Conservation (phyloP, 2,329 filamentous ascomycete species). For the Talaromyces amestolkiae region DNA sequence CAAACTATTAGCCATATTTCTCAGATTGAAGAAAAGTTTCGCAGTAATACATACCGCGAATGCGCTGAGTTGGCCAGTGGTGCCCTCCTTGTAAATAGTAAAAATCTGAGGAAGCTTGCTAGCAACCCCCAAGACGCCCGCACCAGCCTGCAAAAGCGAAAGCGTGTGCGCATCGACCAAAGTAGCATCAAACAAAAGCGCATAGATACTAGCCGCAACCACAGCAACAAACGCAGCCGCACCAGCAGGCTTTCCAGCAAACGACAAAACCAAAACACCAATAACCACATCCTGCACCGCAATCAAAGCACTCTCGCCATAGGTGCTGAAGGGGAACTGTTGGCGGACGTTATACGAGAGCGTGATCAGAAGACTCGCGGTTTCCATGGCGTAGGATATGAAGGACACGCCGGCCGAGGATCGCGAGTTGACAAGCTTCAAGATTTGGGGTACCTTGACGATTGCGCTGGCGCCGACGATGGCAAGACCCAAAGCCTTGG, state of each 20-base stretch:
- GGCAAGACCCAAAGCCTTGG: constrained; percentile 87
- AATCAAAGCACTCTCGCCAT: constrained; percentile 90
- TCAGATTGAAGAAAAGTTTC: background rate
- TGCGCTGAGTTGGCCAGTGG: constrained; percentile 92
- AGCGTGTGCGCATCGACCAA: constrained; percentile 66
- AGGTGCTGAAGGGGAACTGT: constrained; percentile 93
- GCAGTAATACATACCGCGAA: constrained; percentile 66
- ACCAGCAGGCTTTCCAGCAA: constrained; percentile 64
- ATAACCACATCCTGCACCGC: constrained; percentile 90
- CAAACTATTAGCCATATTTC: constrained; percentile 3
- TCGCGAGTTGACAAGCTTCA: constrained; percentile 80
- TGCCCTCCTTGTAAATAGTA: constrained; percentile 78
- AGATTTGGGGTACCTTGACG: constrained; percentile 94
- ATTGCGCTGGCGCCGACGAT: constrained; percentile 88
- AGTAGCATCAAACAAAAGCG: constrained; percentile 64
- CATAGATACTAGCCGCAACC: constrained; percentile 66
- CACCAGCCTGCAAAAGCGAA: constrained; percentile 76
- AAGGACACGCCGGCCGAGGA: constrained; percentile 84
- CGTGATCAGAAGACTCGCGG: constrained; percentile 78
- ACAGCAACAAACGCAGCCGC: constrained; percentile 77
- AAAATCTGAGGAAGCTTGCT: constrained; percentile 93
- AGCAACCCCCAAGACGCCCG: constrained; percentile 76
- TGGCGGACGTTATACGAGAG: constrained; percentile 91
- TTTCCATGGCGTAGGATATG: constrained; percentile 90
- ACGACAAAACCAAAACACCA: constrained; percentile 79